A percentile compares a stretch with the other conserved stretches of the same genome.
These are phyloP conservation scores for Kurtzmaniella cleridarum DNA, from an alignment of 805 yeast genomes.

Conservation along the genomic window DNA sequence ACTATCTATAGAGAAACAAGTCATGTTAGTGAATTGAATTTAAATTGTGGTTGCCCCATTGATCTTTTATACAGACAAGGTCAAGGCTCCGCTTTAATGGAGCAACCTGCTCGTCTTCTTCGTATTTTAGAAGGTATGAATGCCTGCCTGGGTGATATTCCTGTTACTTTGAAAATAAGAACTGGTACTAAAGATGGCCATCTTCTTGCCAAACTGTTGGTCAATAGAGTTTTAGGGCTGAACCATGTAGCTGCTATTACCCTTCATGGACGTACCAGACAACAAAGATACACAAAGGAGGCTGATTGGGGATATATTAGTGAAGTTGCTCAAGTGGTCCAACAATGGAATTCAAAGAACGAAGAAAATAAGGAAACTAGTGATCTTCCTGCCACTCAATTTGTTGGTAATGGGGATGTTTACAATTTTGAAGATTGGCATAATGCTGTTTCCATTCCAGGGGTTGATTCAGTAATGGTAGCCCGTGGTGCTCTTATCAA, in stretches of 20 bases:
- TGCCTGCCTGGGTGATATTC: constrained; percentile 81
- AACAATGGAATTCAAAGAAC: constrained; percentile 50
- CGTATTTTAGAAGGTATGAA: constrained; percentile 85
- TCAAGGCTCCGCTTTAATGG: constrained; percentile 91
- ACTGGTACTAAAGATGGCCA: constrained; percentile 84
- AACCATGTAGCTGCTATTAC: constrained; percentile 88
- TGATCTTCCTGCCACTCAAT: constrained; percentile 59
- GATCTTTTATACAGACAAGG: constrained; percentile 92
- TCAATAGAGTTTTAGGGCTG: constrained; percentile 65
- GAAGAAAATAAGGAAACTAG: constrained; percentile 54
- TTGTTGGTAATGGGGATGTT: constrained; percentile 94
- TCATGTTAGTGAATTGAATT: constrained; percentile 73
- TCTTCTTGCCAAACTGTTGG: constrained; percentile 80
- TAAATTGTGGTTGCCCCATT: constrained; percentile 97
- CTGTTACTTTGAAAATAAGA: constrained; percentile 87
- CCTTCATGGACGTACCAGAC: constrained; percentile 93
- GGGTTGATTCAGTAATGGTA: constrained; percentile 91
- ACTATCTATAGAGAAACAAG: constrained; percentile 54
- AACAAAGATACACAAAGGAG: constrained; percentile 84
- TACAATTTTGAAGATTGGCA: constrained; percentile 87
- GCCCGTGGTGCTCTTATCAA: constrained; percentile 97
- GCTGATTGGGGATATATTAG: constrained; percentile 92
- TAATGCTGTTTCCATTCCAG: constrained; percentile 54
- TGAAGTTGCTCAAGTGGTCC: constrained; percentile 64
- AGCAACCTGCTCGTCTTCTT: constrained; percentile 75